Evolutionary conservation across 2,329 filamentous ascomycete species (phyloP), one percentile per base, ranked within the genome.

Genomic region (Huntiella abstrusa): DNA sequence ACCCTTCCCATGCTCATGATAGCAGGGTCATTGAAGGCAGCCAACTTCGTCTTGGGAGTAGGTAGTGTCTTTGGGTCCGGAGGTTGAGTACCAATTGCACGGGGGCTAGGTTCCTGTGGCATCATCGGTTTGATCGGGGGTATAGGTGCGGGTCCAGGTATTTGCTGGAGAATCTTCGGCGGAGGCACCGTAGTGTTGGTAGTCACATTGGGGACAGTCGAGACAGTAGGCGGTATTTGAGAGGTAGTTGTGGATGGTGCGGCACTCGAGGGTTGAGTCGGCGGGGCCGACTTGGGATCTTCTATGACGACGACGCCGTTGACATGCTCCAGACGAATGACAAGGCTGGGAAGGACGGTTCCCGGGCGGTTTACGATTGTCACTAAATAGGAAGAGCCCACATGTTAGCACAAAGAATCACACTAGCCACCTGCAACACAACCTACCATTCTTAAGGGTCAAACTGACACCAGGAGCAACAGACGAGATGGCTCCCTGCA

Each of bases 1-100:
- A 46, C 40, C n/a, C 45, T 46, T 10, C 52, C 66, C 43, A 83
- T 72, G 57, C 83, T 86, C 40, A 92, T 58, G 47, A 92, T 92
- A 3, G 84, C 84, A 8, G 84, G 84, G 55, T 92, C 84, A n/a
- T 79, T 70, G 55, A 91, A 85, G 0, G 66, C 55, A 28, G 33
- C 33, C 12, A 17, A 8, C 32, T 45, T 17, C 4, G 41, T 22
- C 40, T 47, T 43, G 8, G 15, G 15, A 16, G 33, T 28, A 4
- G 35, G 35, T 1, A 37, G 13, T 12, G 41, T 11, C 43, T 48
- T 34, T 12, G 44, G 35, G 15, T n/a, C 12, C 34, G 28, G n/a
- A 5, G 19, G n/a, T 17, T 11, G 16, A 28, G 22, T 28, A 28
- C 22, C 22, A 28, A 28, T 28, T 28, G 22, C 22, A 28, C 22